phyloP scores from a whole-genome alignment of 1,284 basidiomycete genomes.

The Leccinum pseudoinsigne region DNA sequence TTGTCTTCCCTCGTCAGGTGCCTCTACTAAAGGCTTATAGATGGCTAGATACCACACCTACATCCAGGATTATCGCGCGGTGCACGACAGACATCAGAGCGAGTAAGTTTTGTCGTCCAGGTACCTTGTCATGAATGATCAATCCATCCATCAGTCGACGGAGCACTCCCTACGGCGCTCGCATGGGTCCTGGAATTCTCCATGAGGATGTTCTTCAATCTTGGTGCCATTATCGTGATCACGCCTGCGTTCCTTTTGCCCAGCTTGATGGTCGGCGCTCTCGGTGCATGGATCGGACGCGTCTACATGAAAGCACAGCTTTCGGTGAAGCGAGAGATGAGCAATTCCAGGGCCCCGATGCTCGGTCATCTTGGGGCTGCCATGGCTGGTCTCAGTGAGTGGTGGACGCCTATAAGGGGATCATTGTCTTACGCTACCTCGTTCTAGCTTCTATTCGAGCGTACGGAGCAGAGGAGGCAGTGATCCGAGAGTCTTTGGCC shows the following conservation, averaged over 20 bases:
- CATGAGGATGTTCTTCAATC: conserved; percentile 1
- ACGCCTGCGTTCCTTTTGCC: conserved; percentile 2
- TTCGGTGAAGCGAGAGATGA: conserved; percentile 47
- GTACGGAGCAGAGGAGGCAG: conserved; percentile 1
- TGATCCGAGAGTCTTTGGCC: background rate
- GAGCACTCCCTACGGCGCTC: background rate
- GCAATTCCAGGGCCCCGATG: conserved; percentile 44
- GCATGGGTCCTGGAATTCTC: background rate
- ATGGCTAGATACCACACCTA: background rate
- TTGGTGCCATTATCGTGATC: conserved; percentile 4
- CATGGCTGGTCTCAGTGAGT: conserved; percentile 53
- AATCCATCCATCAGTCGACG: background rate
- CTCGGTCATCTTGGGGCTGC: conserved; percentile 41
- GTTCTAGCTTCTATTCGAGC: conserved; percentile 3
- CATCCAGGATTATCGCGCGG: background rate
- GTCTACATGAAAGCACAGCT: conserved; percentile 43
- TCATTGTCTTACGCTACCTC: background rate
- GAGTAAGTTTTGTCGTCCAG: background rate
- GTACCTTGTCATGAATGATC: background rate
- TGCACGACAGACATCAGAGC: conserved; percentile 5
- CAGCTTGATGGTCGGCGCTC: conserved; percentile 40
- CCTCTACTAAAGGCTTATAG: background rate
- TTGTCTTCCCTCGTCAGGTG: background rate
- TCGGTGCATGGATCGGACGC: conserved; percentile 47
- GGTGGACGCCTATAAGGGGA: conserved; percentile 30